Evolutionary conservation across 345 rosid genomes (phyloP), one percentile per base, ranked within the genome.

Genomic region (Syzygium oleosum): DNA sequence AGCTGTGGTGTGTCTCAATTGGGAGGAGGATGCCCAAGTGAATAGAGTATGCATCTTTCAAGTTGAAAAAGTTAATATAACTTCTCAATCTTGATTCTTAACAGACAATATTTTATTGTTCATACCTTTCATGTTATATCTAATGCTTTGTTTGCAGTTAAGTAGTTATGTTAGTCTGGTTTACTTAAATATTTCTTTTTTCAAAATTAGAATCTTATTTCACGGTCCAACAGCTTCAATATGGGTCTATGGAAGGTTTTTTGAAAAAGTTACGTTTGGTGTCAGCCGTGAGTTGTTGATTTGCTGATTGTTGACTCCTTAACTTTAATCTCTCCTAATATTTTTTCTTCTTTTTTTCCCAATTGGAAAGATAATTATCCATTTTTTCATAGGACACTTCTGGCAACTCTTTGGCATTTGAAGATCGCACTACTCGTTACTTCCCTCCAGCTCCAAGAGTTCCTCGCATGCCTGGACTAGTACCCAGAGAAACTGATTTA

Each of bases 401-500:
- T 91, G 83, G 88, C 85, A 91, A 90, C 56, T 88, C 87, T 87
- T 90, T 91, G 2, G 87, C 91, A 51, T 95, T 92, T 88, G 98
- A 95, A 89, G 99, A 96, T 89, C 97, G 99, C 38, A 96, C 99
- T 86, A 87, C 96, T 77, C 95, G 95, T 56, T 97, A 96, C 92
- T 96, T 96, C 85, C 98, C 98, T 93, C 95, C 96, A 63, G 95
- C 98, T 90, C 99, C 99, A 27, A 94, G 97, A 89, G 91, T 93
- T 87, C 99, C 99, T 23, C 91, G 91, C 90, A 92, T 94, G 91
- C 95, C 97, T 84, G 97, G 99, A 86, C 87, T 97, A 55, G 97
- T 93, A 78, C 91, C 96, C 86, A 98, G 99, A 85, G 99, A 97
- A 89, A 89, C 94, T 84, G 95, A 94, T 87, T 95, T 95, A 93